Evolutionary conservation across 1,284 basidiomycete species (phyloP).

Genomic region (Vanrija humicola): DNA sequence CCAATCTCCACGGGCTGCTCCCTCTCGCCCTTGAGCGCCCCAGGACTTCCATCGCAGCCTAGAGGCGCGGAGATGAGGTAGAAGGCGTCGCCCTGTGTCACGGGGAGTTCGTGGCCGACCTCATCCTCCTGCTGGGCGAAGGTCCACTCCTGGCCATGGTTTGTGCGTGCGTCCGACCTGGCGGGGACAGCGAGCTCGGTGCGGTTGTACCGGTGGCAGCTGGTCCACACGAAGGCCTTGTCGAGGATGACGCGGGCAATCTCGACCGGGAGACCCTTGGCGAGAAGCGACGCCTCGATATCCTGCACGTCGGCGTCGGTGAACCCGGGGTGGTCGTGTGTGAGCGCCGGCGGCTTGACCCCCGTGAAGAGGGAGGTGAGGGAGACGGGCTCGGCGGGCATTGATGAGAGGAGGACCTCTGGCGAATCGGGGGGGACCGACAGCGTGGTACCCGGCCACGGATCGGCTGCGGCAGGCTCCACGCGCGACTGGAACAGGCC

Average conservation of each 20-base stretch:
- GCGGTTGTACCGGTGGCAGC: constrained; percentile 17
- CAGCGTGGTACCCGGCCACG: no score
- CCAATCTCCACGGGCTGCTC: no score
- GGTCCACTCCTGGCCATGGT: constrained; percentile 11
- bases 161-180: constrained; percentile 10
- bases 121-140: constrained; percentile 28
- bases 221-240: constrained; percentile 23
- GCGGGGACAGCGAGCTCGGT: constrained; percentile 24
- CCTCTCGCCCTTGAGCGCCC: neutral
- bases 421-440: no score
- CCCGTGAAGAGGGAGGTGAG: no score
- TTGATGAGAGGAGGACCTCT: no score
- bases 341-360: neutral
- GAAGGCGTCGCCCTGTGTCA: constrained; percentile 26
- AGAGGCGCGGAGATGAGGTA: constrained; percentile 28
- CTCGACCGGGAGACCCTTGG: constrained; percentile 24
- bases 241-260: constrained; percentile 30
- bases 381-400: no score
- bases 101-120: neutral
- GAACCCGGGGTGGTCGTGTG: constrained; percentile 18
- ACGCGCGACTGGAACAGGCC: no score
- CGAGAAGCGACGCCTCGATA: constrained; percentile 11
- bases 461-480: no score
- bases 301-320: constrained; percentile 8
- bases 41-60: constrained; percentile 20